phyloP scores from a whole-genome alignment of 805 yeast species.

The Kodamaea restingae region DNA sequence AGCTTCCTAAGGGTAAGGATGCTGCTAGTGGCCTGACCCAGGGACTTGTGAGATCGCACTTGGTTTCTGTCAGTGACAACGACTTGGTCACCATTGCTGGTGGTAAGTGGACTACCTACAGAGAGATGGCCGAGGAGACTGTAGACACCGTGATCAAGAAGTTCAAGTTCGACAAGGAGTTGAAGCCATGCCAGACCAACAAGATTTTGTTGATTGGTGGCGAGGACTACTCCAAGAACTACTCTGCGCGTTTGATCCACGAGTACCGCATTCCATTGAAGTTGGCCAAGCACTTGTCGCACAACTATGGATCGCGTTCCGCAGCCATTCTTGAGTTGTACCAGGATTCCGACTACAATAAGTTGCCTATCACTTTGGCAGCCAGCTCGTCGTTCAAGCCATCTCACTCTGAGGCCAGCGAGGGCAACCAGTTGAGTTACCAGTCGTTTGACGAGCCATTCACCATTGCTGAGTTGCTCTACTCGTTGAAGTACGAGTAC shows the following conservation, averaged over 20 bases:
- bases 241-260: conserved; percentile 76
- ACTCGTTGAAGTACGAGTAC: conserved; percentile 78
- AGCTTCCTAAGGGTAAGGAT: conserved; percentile 42
- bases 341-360: conserved; percentile 49
- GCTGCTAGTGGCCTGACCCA: conserved; percentile 56
- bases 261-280: conserved; percentile 65
- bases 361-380: conserved; percentile 64
- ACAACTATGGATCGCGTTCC: conserved; percentile 87
- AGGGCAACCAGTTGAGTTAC: conserved; percentile 38
- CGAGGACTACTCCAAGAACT: conserved; percentile 69
- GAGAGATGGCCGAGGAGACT: conserved; percentile 97
- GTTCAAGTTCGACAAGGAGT: conserved; percentile 35
- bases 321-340: conserved; percentile 64
- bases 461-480: conserved; percentile 85
- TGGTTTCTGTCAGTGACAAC: conserved; percentile 64
- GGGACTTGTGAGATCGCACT: conserved; percentile 86
- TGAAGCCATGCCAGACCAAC: conserved; percentile 51
- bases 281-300: conserved; percentile 77
- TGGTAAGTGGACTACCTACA: conserved; percentile 97
- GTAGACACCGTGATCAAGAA: conserved; percentile 63
- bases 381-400: conserved; percentile 28
- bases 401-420: conserved; percentile 20
- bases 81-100: conserved; percentile 89
- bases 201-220: conserved; percentile 68
- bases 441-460: conserved; percentile 72